Conservation (phyloP, 805 yeast genomes). For the Saturnispora dispora region DNA sequence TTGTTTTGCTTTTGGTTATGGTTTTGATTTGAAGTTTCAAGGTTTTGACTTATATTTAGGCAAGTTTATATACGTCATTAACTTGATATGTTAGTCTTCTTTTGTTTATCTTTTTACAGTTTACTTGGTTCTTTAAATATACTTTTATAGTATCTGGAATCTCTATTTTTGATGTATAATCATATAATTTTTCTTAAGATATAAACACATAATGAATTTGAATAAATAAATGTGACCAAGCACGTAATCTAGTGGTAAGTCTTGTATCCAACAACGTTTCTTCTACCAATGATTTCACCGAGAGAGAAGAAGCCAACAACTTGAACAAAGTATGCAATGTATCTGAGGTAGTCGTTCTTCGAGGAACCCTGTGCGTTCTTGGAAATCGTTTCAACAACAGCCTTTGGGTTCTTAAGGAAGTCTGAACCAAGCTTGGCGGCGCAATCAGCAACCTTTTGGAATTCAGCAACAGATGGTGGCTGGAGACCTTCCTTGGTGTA, state of each 20-base stretch:
- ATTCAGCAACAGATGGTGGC: constrained; percentile 74
- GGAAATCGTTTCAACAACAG: constrained; percentile 38
- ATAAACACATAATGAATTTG: constrained; percentile 1
- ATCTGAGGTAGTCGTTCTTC: constrained; percentile 53
- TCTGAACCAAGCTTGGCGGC: constrained; percentile 38
- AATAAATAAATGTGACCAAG: neutral
- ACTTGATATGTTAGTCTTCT: neutral
- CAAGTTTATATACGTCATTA: neutral
- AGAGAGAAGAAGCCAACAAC: constrained; percentile 83
- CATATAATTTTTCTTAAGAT: neutral
- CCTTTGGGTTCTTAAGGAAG: constrained; percentile 51
- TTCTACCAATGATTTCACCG: constrained; percentile 95
- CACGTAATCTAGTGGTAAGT: constrained; percentile 20
- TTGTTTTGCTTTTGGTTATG: neutral
- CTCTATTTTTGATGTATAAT: neutral
- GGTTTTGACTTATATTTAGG: neutral
- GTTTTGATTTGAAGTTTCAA: too few species aligned
- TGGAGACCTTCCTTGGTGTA: constrained; percentile 89
- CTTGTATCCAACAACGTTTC: constrained; percentile 86
- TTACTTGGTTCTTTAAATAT: neutral
- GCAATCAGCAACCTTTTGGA: constrained; percentile 62
- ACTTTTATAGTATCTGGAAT: neutral
- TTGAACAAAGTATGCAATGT: constrained; percentile 72
- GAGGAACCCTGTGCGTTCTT: constrained; percentile 31
- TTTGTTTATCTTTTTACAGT: neutral